These are phyloP conservation scores for Parascedosporium putredinis DNA, from an alignment of 2,329 filamentous ascomycete species.

Conservation along the genomic window DNA sequence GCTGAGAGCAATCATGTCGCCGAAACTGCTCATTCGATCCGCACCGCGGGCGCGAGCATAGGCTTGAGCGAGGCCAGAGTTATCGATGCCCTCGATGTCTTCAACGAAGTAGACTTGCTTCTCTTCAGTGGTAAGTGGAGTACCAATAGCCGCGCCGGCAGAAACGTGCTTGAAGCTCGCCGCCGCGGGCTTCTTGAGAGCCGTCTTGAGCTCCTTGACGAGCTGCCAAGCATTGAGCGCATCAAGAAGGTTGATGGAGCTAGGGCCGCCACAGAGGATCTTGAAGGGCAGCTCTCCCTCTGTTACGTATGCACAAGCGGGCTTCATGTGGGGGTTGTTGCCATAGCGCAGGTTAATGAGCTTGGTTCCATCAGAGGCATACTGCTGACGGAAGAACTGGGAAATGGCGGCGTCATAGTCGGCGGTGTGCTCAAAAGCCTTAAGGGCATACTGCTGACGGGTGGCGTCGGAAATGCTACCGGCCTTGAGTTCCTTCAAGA, in stretches of 20 bases:
- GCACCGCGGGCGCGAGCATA: slow-evolving; percentile 93
- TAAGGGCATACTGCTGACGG: slow-evolving; percentile 83
- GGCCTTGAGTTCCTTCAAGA: slow-evolving; percentile 79
- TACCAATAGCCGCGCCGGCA: slow-evolving; percentile 87
- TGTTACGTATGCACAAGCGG: slow-evolving; percentile 71
- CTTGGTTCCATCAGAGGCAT: slow-evolving; percentile 75
- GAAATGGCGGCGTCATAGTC: slow-evolving; percentile 94
- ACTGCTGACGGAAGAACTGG: slow-evolving; percentile 95
- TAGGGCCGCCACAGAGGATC: slow-evolving; percentile 77
- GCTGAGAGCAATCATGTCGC: slow-evolving; percentile 89
- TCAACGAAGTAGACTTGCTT: slow-evolving; percentile 98
- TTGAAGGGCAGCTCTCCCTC: slow-evolving; percentile 81
- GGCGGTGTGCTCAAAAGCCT: slow-evolving; percentile 96
- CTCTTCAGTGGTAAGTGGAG: slow-evolving; percentile 76
- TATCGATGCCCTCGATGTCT: slow-evolving; percentile 81
- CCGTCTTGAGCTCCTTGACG: slow-evolving; percentile 89
- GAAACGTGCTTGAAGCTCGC: slow-evolving; percentile 99
- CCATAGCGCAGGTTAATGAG: slow-evolving; percentile 85
- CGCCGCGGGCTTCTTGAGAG: slow-evolving; percentile 78
- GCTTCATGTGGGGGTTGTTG: slow-evolving; percentile 97
- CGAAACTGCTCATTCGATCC: slow-evolving; percentile 98
- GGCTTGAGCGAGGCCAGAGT: slow-evolving; percentile 78
- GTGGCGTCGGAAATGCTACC: slow-evolving; percentile 79
- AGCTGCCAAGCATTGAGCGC: slow-evolving; percentile 94
- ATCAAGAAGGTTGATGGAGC: slow-evolving; percentile 96